Conservation (phyloP, 2,329 filamentous ascomycete species). For the Bipolaris gigantea region DNA sequence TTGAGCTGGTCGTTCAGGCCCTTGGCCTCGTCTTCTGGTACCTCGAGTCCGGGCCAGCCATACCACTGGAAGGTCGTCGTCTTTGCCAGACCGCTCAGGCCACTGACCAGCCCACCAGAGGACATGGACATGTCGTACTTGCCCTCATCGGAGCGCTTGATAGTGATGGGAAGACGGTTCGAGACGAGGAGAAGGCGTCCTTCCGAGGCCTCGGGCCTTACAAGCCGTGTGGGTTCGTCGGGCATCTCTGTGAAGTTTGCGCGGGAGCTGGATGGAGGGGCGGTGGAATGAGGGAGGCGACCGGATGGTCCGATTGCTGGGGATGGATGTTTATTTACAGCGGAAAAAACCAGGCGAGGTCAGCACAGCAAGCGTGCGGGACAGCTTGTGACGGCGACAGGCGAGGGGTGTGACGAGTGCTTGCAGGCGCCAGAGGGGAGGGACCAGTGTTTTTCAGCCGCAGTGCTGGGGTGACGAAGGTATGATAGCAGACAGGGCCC, state of each 20-base stretch:
- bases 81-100: constrained; percentile 87
- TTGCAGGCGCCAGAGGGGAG: constrained; percentile 1
- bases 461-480: constrained; percentile 34
- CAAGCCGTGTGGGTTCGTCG: constrained; percentile 37
- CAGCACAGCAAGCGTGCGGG: not conserved
- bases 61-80: constrained; percentile 97
- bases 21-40: constrained; percentile 79
- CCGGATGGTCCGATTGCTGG: constrained; percentile 2
- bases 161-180: constrained; percentile 93
- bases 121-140: constrained; percentile 96
- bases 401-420: not conserved
- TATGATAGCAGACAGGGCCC: constrained; percentile 34
- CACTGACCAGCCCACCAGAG: constrained; percentile 91
- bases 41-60: constrained; percentile 92
- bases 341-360: constrained; percentile 2
- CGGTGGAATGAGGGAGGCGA: constrained; percentile 7
- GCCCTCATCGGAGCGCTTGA: constrained; percentile 89
- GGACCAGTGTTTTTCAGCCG: constrained; percentile 8
- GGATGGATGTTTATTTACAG: constrained; percentile 5
- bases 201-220: constrained; percentile 29
- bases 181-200: constrained; percentile 79
- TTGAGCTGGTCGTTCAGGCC: constrained; percentile 76
- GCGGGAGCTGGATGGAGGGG: constrained; percentile 1
- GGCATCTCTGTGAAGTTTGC: constrained; percentile 20
- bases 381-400: not conserved